Base-by-base conservation (phyloP, 2,329 filamentous ascomycete species). In the Grosmannia huntii region DNA sequence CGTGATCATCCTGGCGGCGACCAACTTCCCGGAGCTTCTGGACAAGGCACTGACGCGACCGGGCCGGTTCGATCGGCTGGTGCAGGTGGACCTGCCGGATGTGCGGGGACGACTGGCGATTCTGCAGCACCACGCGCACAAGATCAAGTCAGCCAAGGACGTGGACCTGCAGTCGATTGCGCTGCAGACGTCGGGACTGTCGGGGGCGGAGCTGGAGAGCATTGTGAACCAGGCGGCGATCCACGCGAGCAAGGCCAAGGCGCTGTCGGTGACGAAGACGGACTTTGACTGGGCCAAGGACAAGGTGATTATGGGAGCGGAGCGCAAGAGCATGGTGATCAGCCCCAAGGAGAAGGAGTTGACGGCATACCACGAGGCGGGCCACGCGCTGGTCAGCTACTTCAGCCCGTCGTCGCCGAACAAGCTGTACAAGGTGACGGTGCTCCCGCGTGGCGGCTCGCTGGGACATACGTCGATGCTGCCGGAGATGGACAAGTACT, bases 201-300 rank as follows among this genome's bases (percentile, higher is more conserved):
- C 92, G 54, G 94, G 94, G 64, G 94, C 94, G 23, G 94, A 99
- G 66, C 79, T 99, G 14, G 94, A 97, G 73, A 99, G 96, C 69
- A 83, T 99, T 65, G 87, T 96, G 68, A 99, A 99, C 72, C 89
- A 96, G 69, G 94, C 94, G 36, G 94, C 94, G 25, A 86, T 99
- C 50, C 89, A 87, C 67, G 94, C 94, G n/a, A 95, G 90, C 67
- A 90, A 94, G 70, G 81, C 88, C 64, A 94, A 91, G 73, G 81
- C 87, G 46, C 77, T 77, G 60, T 80, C 85, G 52, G 89, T 99
- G 57, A 80, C 81, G 14, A 86, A 90, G 71, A 73, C 80, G 38
- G 90, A 97, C 68, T 85, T 97, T 63, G 91, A 96, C 65, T 99
- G 92, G 91, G 94, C 94, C 59, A 97, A 95, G 73, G 94, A 99